A percentile compares a stretch with the other conserved stretches of the same genome.
These are phyloP conservation scores for Aegilops longissima DNA, from an alignment of 176 grass and related monocot species.

Conservation along the genomic window DNA sequence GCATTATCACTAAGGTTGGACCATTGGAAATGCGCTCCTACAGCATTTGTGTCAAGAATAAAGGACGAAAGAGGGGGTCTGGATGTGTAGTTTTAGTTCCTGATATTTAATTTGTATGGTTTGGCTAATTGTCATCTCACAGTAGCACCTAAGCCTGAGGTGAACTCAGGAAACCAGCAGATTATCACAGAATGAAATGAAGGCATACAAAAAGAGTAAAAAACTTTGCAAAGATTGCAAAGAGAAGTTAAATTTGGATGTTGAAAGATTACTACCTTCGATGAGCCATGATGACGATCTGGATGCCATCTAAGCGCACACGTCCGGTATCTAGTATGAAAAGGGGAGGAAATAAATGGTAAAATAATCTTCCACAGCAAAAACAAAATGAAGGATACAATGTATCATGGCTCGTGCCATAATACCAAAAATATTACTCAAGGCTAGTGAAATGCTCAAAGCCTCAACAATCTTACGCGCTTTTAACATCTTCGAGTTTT, in stretches of 20 bases:
- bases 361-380: constrained; percentile 17
- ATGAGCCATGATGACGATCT: constrained; percentile 79
- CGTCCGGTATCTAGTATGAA: constrained; percentile 64
- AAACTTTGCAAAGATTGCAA: constrained; percentile 11
- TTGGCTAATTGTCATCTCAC: neutral
- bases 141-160: neutral
- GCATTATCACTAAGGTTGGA: constrained; percentile 2
- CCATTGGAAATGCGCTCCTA: neutral
- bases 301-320: constrained; percentile 98
- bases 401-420: constrained; percentile 17
- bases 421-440: neutral
- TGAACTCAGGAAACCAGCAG: neutral
- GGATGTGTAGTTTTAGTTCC: neutral
- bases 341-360: constrained; percentile 27
- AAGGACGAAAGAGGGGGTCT: neutral
- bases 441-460: constrained; percentile 11
- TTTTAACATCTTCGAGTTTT: constrained; percentile 97
- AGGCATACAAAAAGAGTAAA: neutral
- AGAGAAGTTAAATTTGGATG: neutral
- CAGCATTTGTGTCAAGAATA: constrained; percentile 9
- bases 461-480: constrained; percentile 61
- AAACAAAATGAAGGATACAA: constrained; percentile 14
- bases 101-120: constrained; percentile 1
- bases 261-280: constrained; percentile 51
- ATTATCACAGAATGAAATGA: constrained; percentile 3